These are phyloP conservation scores for Yamadazyma aaseri DNA, from an alignment of 1,139 yeast species.

Conservation along the genomic window DNA sequence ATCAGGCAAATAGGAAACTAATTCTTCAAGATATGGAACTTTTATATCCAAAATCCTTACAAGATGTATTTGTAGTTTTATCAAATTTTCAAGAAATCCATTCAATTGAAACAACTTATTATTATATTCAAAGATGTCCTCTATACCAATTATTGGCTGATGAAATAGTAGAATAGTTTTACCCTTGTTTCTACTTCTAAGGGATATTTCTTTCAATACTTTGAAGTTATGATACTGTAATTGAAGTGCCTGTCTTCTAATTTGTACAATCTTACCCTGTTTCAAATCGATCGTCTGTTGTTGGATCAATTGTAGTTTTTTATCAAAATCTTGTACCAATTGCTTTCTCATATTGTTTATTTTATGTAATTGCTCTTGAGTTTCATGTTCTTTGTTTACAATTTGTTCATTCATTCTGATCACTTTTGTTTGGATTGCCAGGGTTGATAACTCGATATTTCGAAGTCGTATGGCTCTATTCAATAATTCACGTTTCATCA, in stretches of 20 bases:
- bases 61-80: slow-evolving; percentile 32
- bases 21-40: slow-evolving; percentile 33
- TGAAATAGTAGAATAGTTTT: slow-evolving; percentile 20
- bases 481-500: slow-evolving; percentile 37
- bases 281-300: background rate
- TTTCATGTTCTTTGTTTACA: slow-evolving; percentile 13
- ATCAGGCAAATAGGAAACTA: slow-evolving; percentile 32
- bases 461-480: slow-evolving; percentile 24
- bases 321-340: slow-evolving; percentile 1
- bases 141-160: slow-evolving; percentile 31
- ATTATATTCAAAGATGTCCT: slow-evolving; percentile 29
- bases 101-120: slow-evolving; percentile 30
- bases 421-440: slow-evolving; percentile 17
- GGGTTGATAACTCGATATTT: slow-evolving; percentile 22
- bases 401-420: slow-evolving; percentile 15
- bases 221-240: slow-evolving; percentile 25
- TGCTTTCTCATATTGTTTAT: slow-evolving; percentile 1
- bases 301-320: background rate
- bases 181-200: slow-evolving; percentile 14
- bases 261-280: slow-evolving; percentile 22
- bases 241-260: slow-evolving; percentile 28
- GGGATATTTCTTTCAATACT: slow-evolving; percentile 25
- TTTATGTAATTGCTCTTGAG: slow-evolving; percentile 9
- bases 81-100: slow-evolving; percentile 41
- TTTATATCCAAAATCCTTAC: slow-evolving; percentile 21